phyloP scores from a whole-genome alignment of 1,139 yeast genomes.

The Kazachstania sp. region DNA sequence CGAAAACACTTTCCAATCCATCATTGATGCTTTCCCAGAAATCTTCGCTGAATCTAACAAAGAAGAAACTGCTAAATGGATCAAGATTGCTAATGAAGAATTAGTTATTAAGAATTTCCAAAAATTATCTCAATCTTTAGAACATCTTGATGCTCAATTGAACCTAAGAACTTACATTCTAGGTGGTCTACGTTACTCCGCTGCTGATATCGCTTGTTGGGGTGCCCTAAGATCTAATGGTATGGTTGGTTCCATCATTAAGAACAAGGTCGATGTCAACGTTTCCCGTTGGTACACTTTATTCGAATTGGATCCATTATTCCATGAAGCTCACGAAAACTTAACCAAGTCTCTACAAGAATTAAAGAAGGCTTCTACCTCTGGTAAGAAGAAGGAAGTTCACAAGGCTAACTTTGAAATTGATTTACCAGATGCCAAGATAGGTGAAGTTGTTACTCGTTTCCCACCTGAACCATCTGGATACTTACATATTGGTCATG shows the following conservation, averaged over 20 bases:
- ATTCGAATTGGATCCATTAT: constrained; percentile 56
- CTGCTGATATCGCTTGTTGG: constrained; percentile 87
- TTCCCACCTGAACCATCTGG: constrained; percentile 89
- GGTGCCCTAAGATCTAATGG: constrained; percentile 91
- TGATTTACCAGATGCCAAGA: constrained; percentile 79
- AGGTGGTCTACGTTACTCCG: constrained; percentile 54
- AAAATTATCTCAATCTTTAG: constrained; percentile 68
- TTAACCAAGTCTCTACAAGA: constrained; percentile 64
- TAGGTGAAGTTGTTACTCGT: constrained; percentile 93
- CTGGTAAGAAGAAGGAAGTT: constrained; percentile 57
- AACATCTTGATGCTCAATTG: constrained; percentile 70
- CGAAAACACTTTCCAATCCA: constrained; percentile 38
- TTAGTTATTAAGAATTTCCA: constrained; percentile 81
- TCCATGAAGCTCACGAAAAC: constrained; percentile 62
- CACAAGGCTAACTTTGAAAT: constrained; percentile 92
- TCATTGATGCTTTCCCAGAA: constrained; percentile 40
- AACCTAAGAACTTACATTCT: constrained; percentile 70
- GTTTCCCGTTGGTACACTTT: constrained; percentile 90
- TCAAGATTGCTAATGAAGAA: constrained; percentile 57
- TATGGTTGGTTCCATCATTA: constrained; percentile 82
- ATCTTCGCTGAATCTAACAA: constrained; percentile 37
- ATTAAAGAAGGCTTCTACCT: constrained; percentile 60
- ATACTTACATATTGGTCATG: constrained; percentile 93
- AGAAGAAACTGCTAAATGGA: constrained; percentile 48
- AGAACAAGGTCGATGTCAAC: constrained; percentile 74